Evolutionary conservation across 2,329 filamentous ascomycete species (phyloP).

Genomic region (Elsinoe perseae): DNA sequence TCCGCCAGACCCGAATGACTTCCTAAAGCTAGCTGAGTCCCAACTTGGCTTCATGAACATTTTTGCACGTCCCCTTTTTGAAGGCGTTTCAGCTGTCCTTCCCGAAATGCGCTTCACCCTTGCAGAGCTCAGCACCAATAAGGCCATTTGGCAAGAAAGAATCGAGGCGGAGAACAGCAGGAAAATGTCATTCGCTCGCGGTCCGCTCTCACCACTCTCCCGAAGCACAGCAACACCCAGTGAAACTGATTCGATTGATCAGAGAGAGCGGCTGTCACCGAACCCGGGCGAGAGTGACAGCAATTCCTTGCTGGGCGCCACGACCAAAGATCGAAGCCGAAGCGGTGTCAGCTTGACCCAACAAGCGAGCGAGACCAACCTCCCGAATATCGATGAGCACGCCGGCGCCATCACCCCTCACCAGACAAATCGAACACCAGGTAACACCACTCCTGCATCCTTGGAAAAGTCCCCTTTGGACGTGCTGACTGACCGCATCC

Average conservation of each 20-base stretch:
- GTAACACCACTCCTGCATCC: conserved; percentile 7
- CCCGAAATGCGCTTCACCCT: conserved; percentile 79
- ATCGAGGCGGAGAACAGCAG: conserved; percentile 56
- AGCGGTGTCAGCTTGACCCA: conserved; percentile 8
- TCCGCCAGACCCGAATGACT: conserved; percentile 72
- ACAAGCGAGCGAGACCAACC: neutral
- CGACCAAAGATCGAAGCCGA: neutral
- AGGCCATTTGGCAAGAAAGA: conserved; percentile 61
- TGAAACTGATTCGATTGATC: conserved; percentile 17
- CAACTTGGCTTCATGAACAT: conserved; percentile 96
- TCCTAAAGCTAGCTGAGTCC: conserved; percentile 72
- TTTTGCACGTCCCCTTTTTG: conserved; percentile 87
- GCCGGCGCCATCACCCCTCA: conserved; percentile 11
- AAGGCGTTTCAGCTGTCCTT: conserved; percentile 76
- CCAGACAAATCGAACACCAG: conserved; percentile 12
- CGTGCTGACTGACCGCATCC: conserved; percentile 12
- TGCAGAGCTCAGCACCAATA: conserved; percentile 72
- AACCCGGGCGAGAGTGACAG: conserved; percentile 14
- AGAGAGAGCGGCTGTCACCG: conserved; percentile 16
- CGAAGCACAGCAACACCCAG: conserved; percentile 17
- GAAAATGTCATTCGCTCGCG: conserved; percentile 24
- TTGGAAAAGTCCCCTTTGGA: neutral
- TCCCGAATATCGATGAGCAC: conserved; percentile 11
- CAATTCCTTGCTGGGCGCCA: neutral
- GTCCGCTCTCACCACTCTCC: conserved; percentile 23